Percentiles rank a stretch among this genome's conserved stretches.
Evolutionary conservation across 192 early-diverging fungal genomes (phyloP).

Genomic region (Coemansia sp.): DNA sequence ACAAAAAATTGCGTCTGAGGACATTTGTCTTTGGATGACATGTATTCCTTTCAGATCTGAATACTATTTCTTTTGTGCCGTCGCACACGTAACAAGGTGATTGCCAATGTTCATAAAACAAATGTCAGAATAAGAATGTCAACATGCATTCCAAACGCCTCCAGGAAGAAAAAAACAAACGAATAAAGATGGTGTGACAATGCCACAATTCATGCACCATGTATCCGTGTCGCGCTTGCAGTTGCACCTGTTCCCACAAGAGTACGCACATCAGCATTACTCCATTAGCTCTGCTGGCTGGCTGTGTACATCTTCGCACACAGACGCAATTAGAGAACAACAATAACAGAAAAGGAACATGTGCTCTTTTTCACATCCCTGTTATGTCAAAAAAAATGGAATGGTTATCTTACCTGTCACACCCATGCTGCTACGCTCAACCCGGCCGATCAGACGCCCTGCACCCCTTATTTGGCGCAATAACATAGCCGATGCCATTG

Average conservation of each 20-base stretch:
- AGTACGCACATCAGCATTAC: not conserved
- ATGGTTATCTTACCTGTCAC: conserved; percentile 1
- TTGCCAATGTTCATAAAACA: not conserved
- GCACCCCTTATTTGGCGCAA: conserved; percentile 6
- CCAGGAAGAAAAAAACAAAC: not conserved
- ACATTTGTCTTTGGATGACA: not conserved
- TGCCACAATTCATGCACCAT: not conserved
- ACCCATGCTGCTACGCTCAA: not conserved
- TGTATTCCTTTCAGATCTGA: not conserved
- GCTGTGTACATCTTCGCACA: not conserved
- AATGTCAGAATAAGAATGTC: not conserved
- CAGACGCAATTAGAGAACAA: not conserved
- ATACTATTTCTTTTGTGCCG: no score
- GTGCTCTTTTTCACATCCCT: not conserved
- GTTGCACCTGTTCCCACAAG: conserved; percentile 1
- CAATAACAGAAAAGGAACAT: not conserved
- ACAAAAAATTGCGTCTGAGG: not conserved
- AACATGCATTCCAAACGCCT: not conserved
- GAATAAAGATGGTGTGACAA: not conserved
- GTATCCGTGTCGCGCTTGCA: conserved; percentile 1
- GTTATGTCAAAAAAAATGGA: not conserved
- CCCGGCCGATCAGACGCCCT: conserved; percentile 6
- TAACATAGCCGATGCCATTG: conserved; percentile 2
- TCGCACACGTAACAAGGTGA: not conserved
- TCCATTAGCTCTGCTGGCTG: not conserved